Base-by-base conservation (phyloP, 768 basidiomycete genomes). In the Termitomyces sp. region DNA sequence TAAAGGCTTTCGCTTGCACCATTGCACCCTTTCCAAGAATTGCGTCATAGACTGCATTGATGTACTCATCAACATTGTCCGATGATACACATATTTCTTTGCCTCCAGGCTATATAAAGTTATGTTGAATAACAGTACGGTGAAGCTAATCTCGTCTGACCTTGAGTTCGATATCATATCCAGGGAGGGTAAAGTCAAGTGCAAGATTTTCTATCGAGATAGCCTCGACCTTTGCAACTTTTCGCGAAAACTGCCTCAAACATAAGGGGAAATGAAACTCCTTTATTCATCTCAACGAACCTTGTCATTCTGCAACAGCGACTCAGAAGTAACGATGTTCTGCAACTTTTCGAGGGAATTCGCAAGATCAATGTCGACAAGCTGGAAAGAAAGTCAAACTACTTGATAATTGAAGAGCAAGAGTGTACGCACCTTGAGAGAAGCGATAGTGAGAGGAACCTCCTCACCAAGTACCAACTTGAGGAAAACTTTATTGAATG, bases 101-200 rank as follows among this genome's bases (percentile, higher is more conserved):
- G 30, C 97, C 97, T 36, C 86, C 85, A 40, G 87, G 83, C 90
- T 96, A 54, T 14, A 56, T 1, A 57, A 35, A 28, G 32, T 30
- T 40, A 56, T 10, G 54, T 48, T 48, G 22, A 48, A 50, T 50
- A 35, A n/a, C 38, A 53, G 1, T 10, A 13, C 13, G 30, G 36
- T 18, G 6, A 40, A 33, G 41, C 5, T 18, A 54, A 14, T 50
- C 38, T n/a, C 13, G 14, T 71, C 84, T 57, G 68, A 92, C 94
- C 69, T 84, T 84, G 30, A 98, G 80, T 70, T 97, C 93, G 57
- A 98, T 90, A 66, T 94, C 87, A 67, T 96, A 94, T 14, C 97
- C 97, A 9, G 97, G 97, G 18, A 98, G 79, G 8, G 96, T 98
- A 71, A 98, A 99, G 73, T 99, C 97, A 20, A 99, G 81, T 0